Evolutionary conservation across 2,329 filamentous ascomycete species (phyloP), one percentile per base, ranked within the genome.

Genomic region (Pseudogymnoascus sp.): DNA sequence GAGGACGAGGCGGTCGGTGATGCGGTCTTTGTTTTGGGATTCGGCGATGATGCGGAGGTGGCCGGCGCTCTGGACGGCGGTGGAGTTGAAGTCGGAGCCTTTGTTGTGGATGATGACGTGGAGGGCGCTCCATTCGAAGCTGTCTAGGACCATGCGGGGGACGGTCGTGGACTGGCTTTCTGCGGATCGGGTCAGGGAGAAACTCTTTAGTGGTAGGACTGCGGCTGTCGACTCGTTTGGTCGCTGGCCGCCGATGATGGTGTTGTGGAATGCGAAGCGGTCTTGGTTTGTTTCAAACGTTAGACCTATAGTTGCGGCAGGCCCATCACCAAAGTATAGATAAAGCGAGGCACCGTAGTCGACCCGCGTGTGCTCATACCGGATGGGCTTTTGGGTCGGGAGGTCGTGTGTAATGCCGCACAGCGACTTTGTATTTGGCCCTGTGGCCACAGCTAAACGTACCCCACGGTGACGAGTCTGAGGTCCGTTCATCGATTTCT

Each of bases 1-100:
- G 70, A 96, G 81, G 69, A 96, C 96, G 72, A 96, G 81, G 39
- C 92, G 85, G 76, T 97, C 93, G 1, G 90, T 91, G 14, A 96
- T 79, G 45, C 87, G 90, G 60, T 92, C 90, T 37, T 63, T 48
- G 68, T 88, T 86, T 66, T 89, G 85, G 68, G 89, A 90, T 64
- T 92, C 87, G 34, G 90, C 81, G 62, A 96, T 83, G 16, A 96
- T 81, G 28, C 92, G 85, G 66, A 96, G 78, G 69, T 84, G 84
- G 71, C 95, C 89, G 0, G 91, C 86, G 0, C 89, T 91, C 2
- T 84, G 83, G 1, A 85, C 80, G 36, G 81, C 79, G 36, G 21
- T 61, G 19, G 60, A 28, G 34, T 86, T 85, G 41, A 83, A 78
- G 16, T 85, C 82, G 10, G 77, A 73, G 54, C 77, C 78, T 39